These are phyloP conservation scores for Aristolochia fimbriata DNA, from an alignment of 164 flowering plant species.

Conservation along the genomic window DNA sequence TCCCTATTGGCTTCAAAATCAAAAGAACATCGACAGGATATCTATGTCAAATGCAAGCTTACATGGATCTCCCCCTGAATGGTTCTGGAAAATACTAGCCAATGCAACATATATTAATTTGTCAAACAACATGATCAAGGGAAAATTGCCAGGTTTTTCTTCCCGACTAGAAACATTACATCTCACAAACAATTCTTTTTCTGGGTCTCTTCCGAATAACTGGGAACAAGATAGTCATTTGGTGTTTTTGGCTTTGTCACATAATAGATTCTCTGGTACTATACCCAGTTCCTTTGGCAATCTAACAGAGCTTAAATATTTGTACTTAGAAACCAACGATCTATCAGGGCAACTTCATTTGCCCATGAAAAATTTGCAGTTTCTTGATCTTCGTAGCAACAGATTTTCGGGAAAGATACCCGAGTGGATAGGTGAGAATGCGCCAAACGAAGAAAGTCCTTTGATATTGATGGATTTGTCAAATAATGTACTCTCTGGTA, in stretches of 20 bases:
- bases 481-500: neutral
- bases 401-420: neutral
- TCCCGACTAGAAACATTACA: neutral
- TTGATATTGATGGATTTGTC: too few species aligned
- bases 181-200: neutral
- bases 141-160: neutral
- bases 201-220: neutral
- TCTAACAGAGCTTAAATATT: neutral
- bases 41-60: neutral
- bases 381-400: slow-evolving; percentile 3
- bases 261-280: neutral
- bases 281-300: neutral
- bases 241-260: neutral
- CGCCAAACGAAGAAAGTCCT: too few species aligned
- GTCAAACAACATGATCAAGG: neutral
- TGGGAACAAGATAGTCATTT: neutral
- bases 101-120: neutral
- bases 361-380: neutral
- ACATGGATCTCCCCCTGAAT: neutral
- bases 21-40: neutral
- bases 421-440: too few species aligned
- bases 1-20: neutral
- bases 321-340: neutral
- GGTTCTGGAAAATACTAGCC: too few species aligned
- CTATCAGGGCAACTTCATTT: neutral